Evolutionary conservation across 2,329 filamentous ascomycete species (phyloP), one percentile per base, ranked within the genome.

Genomic region (Fusarium chlamydosporum): DNA sequence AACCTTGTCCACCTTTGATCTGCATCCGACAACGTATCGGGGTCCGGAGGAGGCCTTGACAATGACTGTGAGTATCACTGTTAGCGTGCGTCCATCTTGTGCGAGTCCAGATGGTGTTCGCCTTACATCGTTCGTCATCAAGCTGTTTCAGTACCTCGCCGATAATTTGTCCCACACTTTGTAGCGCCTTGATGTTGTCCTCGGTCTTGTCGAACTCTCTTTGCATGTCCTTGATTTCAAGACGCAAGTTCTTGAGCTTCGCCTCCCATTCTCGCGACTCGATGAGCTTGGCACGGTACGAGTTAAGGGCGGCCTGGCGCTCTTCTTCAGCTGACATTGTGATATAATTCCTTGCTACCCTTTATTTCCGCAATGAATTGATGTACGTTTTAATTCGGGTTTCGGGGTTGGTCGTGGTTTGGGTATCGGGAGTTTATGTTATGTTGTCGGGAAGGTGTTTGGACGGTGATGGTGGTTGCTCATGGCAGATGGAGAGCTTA

Each of bases 131-230:
- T 86, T 99, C 96, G 76, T 99, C 96, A 78, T 99, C 96, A 70
- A 99, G 87, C 85, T 99, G 96, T 85, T 99, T 99, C 77, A 99
- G 84, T 65, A 99, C 96, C 83, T 99, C 96, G 75, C 96, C 96
- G 80, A 99, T 98, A 81, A 99, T 99, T 84, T 99, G 96, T 51
- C 96, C 96, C 56, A 99, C 96, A 80, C 96, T 98, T 85, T 99
- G 96, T 77, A 99, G 85, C 72, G 96, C 96, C 86, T 99, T 99
- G 86, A 99, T 98, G 84, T 98, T 98, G 72, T 99, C 96, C 80
- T 99, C 96, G 55, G 96, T 98, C 73, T 95, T 90, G 80, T 99
- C 95, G 77, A 94, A 99, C 76, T 98, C 94, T 78, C 92, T 94
- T 79, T 97, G 93, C 56, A 98, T 83, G 63, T 92, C 93, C 84